These are phyloP conservation scores for Darksidea phi DNA, from an alignment of 495 filamentous ascomycete genomes.

Conservation along the genomic window DNA sequence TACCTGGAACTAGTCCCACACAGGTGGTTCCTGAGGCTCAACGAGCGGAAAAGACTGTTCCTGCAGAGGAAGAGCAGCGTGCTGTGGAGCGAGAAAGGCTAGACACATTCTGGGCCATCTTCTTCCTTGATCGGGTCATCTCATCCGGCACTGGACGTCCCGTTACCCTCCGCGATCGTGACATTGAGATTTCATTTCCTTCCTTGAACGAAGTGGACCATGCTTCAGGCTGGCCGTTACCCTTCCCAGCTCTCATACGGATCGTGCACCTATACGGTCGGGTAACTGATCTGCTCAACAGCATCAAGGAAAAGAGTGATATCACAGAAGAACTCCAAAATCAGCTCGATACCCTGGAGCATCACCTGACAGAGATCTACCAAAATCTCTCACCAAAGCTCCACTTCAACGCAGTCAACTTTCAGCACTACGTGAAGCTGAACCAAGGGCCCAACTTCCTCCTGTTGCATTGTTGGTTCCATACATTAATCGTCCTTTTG, in stretches of 20 bases:
- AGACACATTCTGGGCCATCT: conserved; percentile 83
- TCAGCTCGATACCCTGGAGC: conserved; percentile 69
- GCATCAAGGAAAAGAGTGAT: conserved; percentile 71
- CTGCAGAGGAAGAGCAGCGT: conserved; percentile 56
- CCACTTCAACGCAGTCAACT: conserved; percentile 73
- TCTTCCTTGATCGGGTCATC: conserved; percentile 80
- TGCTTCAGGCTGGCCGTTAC: conserved; percentile 64
- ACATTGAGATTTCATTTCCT: conserved; percentile 76
- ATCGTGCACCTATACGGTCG: conserved; percentile 82
- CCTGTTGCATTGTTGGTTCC: conserved; percentile 89
- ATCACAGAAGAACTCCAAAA: conserved; percentile 69
- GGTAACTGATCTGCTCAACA: conserved; percentile 79
- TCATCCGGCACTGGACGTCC: conserved; percentile 71
- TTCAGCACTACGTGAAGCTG: conserved; percentile 61
- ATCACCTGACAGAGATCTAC: conserved; percentile 74
- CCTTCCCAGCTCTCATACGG: conserved; percentile 74
- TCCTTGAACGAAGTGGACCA: conserved; percentile 58
- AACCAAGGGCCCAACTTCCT: conserved; percentile 82
- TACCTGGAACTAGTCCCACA: conserved; percentile 46
- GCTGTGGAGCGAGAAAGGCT: conserved; percentile 66
- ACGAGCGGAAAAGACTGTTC: conserved; percentile 44
- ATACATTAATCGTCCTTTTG: conserved; percentile 78
- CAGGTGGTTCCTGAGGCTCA: conserved; percentile 27
- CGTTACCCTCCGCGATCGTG: conserved; percentile 75
- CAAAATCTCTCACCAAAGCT: conserved; percentile 68